phyloP scores from a whole-genome alignment of 140 eudicot genomes.

The Cichorium intybus region DNA sequence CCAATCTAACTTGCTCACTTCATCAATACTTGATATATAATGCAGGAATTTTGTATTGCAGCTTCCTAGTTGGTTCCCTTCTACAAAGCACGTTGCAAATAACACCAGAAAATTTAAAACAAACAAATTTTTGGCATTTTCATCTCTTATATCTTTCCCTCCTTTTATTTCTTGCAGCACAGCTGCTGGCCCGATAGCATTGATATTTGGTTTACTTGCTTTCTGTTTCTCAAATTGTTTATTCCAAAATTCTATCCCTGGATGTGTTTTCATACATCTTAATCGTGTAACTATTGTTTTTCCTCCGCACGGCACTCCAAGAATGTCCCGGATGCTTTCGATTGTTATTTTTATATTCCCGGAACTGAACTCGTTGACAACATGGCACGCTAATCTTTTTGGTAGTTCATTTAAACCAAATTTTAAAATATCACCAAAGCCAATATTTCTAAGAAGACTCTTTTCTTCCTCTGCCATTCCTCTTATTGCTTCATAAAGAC shows the following conservation, averaged over 20 bases:
- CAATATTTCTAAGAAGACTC: neutral
- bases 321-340: neutral
- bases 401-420: neutral
- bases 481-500: neutral
- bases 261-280: neutral
- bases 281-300: neutral
- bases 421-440: neutral
- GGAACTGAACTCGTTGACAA: neutral
- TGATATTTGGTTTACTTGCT: neutral
- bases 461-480: neutral
- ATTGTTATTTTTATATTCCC: neutral
- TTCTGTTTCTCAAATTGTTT: neutral
- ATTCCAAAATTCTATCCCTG: neutral
- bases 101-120: neutral
- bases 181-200: neutral
- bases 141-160: neutral
- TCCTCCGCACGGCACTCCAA: neutral
- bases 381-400: neutral
- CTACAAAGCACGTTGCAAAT: neutral
- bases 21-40: neutral
- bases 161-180: neutral
- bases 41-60: neutral
- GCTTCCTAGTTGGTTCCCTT: neutral
- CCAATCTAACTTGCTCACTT: neutral
- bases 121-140: neutral